Evolutionary conservation across 306 rosid genomes (phyloP), one percentile per base, ranked within the genome.

Genomic region (Quercus robur): DNA sequence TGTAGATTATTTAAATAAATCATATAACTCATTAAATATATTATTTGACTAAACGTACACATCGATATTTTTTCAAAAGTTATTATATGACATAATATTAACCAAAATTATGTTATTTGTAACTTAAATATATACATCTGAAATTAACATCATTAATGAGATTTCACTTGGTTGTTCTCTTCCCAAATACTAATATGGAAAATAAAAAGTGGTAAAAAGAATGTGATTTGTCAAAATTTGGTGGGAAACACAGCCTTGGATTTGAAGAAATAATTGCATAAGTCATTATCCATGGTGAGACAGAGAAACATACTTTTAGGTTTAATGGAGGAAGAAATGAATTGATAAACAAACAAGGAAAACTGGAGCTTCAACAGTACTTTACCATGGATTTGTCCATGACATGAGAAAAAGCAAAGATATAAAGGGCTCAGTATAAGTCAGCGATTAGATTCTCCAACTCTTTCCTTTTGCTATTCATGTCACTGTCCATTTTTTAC

Each of bases 401-500:
- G 78, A 67, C 20, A 83, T 26, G 62, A 62, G 76, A 74, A 78
- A 75, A 85, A 81, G 81, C 79, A 79, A 83, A 85, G 74, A 72
- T 73, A 35, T 56, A 81, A 83, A 86, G 85, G 85, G 66, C 44
- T 46, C 5, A 12, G 33, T 69, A 68, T 61, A 88, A 85, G 93
- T 91, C 97, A 91, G 89, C 92, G 92, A 70, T 59, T 41, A 51
- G 92, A 91, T 86, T 85, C 92, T 81, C 77, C 33, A 3, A 41
- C 11, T 0, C 5, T 19, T 19, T 35, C 72, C 38, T 68, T 67
- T 67, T 68, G 26, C 46, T 4, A 4, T 33, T 68, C 72, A 35
- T 4, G 26, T 19, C 51, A 4, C 72, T 10, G 17, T 68, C 57
- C 26, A 46, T 70, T 9, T 56, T 56, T 52, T 15, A 26, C 75